Evolutionary conservation across 805 yeast species (phyloP).

Genomic region (Yamadazyma insecticola): DNA sequence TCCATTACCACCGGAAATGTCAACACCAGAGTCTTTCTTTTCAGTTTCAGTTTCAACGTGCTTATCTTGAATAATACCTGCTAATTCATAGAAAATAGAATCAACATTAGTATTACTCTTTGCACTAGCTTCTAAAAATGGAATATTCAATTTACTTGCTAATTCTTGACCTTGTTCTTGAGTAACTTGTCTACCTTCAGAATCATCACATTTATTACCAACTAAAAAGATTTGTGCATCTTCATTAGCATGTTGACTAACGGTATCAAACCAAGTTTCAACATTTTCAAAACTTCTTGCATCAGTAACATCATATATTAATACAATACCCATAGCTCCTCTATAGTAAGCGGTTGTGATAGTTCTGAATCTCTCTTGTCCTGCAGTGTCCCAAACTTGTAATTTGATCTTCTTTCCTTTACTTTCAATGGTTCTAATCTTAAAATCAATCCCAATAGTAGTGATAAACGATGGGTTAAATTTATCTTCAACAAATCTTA

Average conservation of each 20-base stretch:
- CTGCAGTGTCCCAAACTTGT: constrained; percentile 97
- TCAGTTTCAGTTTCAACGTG: constrained; percentile 42
- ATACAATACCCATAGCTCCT: constrained; percentile 84
- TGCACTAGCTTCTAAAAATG: constrained; percentile 95
- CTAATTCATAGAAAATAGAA: constrained; percentile 85
- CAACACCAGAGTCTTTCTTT: constrained; percentile 21
- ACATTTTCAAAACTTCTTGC: constrained; percentile 90
- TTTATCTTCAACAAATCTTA: constrained; percentile 93
- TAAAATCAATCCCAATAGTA: constrained; percentile 97
- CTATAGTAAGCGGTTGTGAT: constrained; percentile 90
- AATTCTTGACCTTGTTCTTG: constrained; percentile 86
- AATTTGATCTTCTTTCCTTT: constrained; percentile 90
- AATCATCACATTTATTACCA: constrained; percentile 94
- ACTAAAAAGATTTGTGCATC: constrained; percentile 92
- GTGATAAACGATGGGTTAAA: constrained; percentile 96
- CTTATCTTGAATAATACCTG: constrained; percentile 80
- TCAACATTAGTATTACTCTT: constrained; percentile 90
- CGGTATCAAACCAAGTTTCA: constrained; percentile 93
- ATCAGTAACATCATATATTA: constrained; percentile 81
- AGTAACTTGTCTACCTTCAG: constrained; percentile 78
- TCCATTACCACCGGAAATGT: constrained; percentile 30
- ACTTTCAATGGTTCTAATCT: constrained; percentile 90
- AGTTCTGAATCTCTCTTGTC: constrained; percentile 94
- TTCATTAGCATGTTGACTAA: constrained; percentile 93
- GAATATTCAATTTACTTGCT: constrained; percentile 81